These are phyloP conservation scores for Debaryomyces prosopidis DNA, from an alignment of 805 yeast genomes.

Conservation along the genomic window DNA sequence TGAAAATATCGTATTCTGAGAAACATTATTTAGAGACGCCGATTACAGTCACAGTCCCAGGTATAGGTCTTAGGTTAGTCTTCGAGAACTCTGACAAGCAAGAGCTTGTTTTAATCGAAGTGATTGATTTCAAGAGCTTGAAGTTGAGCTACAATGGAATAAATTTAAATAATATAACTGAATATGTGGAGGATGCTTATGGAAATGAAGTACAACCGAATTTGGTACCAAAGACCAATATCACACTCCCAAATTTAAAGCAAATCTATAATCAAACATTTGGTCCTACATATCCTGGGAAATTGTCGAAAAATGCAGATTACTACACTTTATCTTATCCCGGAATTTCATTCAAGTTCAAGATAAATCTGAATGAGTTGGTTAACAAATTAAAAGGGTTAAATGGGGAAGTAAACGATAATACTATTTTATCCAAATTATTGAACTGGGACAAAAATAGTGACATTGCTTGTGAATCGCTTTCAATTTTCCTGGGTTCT, in stretches of 20 bases:
- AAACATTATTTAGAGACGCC: conserved; percentile 32
- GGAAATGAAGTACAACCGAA: neutral
- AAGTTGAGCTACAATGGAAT: conserved; percentile 33
- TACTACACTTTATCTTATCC: conserved; percentile 53
- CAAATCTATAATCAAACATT: conserved; percentile 54
- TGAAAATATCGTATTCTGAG: conserved; percentile 31
- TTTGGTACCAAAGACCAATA: neutral
- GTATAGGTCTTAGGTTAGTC: conserved; percentile 25
- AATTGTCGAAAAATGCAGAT: conserved; percentile 19
- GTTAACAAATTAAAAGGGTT: conserved; percentile 10
- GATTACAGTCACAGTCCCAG: conserved; percentile 27
- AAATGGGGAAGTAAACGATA: conserved; percentile 13
- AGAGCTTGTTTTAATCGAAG: conserved; percentile 29
- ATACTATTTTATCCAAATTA: conserved; percentile 25
- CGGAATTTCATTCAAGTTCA: conserved; percentile 55
- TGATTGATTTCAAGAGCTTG: conserved; percentile 19
- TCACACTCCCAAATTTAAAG: conserved; percentile 27
- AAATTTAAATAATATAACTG: conserved; percentile 26
- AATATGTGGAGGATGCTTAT: neutral
- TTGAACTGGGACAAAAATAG: conserved; percentile 31
- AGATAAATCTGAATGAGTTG: conserved; percentile 20
- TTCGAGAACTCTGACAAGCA: conserved; percentile 27
- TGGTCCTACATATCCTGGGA: conserved; percentile 66
- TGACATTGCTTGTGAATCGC: conserved; percentile 37
- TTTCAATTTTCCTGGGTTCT: conserved; percentile 41